These are phyloP conservation scores for Colletotrichum salicis DNA, from an alignment of 2,329 filamentous ascomycete genomes.

Conservation along the genomic window DNA sequence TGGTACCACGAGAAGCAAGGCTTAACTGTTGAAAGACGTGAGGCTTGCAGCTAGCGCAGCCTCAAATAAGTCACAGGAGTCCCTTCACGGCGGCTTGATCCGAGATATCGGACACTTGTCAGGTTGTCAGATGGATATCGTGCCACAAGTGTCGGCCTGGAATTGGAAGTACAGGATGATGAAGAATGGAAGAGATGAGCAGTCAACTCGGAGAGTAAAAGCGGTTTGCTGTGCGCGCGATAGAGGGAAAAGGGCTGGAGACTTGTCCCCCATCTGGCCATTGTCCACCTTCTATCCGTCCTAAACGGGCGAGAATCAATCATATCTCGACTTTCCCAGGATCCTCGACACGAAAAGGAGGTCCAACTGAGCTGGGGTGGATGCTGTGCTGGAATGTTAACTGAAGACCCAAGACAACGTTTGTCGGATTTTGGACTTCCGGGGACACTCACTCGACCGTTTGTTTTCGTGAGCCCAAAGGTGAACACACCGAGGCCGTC, in stretches of 20 bases:
- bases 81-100: background rate
- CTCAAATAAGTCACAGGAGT: background rate
- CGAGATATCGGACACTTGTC: background rate
- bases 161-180: background rate
- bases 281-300: background rate
- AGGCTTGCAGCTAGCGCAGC: background rate
- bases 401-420: constrained; percentile 11
- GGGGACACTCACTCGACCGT: constrained; percentile 1
- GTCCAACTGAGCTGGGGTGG: background rate
- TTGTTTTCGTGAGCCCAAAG: background rate
- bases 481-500: background rate
- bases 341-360: background rate
- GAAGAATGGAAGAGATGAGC: background rate
- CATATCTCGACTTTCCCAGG: background rate
- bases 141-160: background rate
- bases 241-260: background rate
- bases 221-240: background rate
- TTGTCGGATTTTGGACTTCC: constrained; percentile 3
- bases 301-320: background rate
- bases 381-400: background rate
- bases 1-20: background rate
- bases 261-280: background rate
- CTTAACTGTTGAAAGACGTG: constrained; percentile 2
- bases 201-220: background rate
- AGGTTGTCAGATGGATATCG: background rate